Conservation (phyloP, 225 moss, liverwort and hornwort genomes). For the Physcomitrellopsis africana region DNA sequence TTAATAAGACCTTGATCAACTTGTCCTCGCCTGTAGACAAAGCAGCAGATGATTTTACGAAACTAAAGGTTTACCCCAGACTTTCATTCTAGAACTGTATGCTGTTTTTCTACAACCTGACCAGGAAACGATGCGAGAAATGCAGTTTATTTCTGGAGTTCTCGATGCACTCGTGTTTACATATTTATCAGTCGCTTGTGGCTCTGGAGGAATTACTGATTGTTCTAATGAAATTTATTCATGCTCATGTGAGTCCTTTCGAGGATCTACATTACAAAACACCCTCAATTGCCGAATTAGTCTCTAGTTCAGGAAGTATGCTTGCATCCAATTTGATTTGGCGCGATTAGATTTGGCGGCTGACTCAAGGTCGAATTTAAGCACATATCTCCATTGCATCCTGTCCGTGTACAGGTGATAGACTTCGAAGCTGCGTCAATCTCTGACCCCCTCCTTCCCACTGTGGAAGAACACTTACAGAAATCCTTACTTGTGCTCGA, state of each 20-base stretch:
- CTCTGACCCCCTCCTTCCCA: neutral
- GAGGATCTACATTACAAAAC: neutral
- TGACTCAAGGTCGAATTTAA: neutral
- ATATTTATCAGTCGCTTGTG: neutral
- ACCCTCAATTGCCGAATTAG: neutral
- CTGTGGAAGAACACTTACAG: constrained; percentile 1
- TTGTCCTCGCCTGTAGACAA: neutral
- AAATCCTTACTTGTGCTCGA: constrained; percentile 10
- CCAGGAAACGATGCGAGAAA: neutral
- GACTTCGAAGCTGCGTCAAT: constrained; percentile 13
- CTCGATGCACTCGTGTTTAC: neutral
- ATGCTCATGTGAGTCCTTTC: neutral
- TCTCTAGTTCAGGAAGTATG: neutral
- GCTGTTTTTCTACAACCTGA: neutral
- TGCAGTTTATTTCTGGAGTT: neutral
- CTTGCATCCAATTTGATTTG: neutral
- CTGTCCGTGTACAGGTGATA: constrained; percentile 4
- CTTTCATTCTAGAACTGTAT: neutral
- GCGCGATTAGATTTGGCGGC: neutral
- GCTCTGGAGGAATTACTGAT: neutral
- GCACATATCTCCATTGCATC: neutral
- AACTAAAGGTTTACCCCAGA: constrained; percentile 25
- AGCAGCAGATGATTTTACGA: constrained; percentile 6
- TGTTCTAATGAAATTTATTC: neutral
- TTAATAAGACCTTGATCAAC: neutral